Evolutionary conservation across 2,329 filamentous ascomycete genomes (phyloP), one percentile per base, ranked within the genome.

Genomic region (Botrytis paeoniae): DNA sequence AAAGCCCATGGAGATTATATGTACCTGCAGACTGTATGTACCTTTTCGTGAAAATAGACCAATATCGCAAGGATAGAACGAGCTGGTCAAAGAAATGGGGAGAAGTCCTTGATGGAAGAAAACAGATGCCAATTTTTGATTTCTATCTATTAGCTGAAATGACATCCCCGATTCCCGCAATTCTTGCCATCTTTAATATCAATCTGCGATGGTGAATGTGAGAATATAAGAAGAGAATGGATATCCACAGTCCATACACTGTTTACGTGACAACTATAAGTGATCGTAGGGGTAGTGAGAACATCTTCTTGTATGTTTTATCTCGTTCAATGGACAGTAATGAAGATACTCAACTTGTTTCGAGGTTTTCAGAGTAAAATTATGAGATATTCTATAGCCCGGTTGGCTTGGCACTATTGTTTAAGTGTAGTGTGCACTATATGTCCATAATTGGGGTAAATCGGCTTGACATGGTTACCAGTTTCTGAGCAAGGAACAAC

Each of bases 61-160:
- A 39, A 18, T 12, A 9, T 61, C 22, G 0, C 12, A 14, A 14
- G 12, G 35, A 61, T 0, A 25, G 12, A 25, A 12, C 1, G 20
- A 37, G 1, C 7, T 4, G 12, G 6, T 25, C 3, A 0, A 8
- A 39, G 32, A 16, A 16, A 5, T 14, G 3, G 18, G 20, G 4
- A 25, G 20, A n/a, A 39, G 12, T 43, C 41, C 1, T 1, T 7
- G 7, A 20, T 7, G 18, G 18, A 20, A 18, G 41, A 7, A 18
- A 43, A 43, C 20, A 7, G 0, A 43, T 20, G 6, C 0, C 41
- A 22, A 45, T 22, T 45, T 2, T 45, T 45, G 14, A 18, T 8
- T 45, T 8, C 3, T 45, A 8, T 45, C 20, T 20, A 22, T 4
- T 9, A 9, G 0, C 0, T 22, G 0, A 4, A 45, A 20, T 22